Base-by-base conservation (phyloP, 164 flowering plant genomes). In the Protea cynaroides region DNA sequence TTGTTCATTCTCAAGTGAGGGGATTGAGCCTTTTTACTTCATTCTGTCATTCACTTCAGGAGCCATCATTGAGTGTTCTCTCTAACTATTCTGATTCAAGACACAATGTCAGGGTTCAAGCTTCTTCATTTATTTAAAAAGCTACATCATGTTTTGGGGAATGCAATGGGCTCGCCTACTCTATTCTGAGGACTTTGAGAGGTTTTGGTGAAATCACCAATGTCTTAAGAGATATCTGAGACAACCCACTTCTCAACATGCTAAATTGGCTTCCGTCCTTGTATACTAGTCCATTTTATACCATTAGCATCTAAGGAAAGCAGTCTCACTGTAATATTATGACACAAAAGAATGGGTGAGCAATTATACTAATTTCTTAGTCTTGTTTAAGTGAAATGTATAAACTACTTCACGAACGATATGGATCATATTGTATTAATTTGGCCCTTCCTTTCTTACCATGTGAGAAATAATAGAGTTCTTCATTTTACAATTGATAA, bases 221-320 rank as follows among this genome's bases (percentile, higher is more conserved):
- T 70, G 47, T 62, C 62, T 70, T 62, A 17, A n/a, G 50, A 44
- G 37, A 52, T 46, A 17, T 62, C 58, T 61, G 62, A 62, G 77
- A 70, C 68, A 55, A 69, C 62, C 38, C 59, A 57, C 65, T 49
- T 15, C 52, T 13, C 53, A 43, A 58, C 58, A 44, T 38, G 37
- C 25, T 63, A 60, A 63, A 49, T 71, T 59, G 59, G 25, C 36
- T 65, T 57, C 61, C 56, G 65, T n/a, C n/a, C n/a, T 62, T 69
- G 58, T 62, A 65, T 61, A 47, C 36, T 17, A 40, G 60, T 52
- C 58, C 67, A 34, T 18, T 62, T 61, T 40, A 56, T 60, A 78
- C 65, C 71, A 66, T 74, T 63, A 74, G 63, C 67, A 62, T 13
- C 51, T 55, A 58, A 64, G 55, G 56, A 61, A 72, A 64, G 63